Percentiles rank a stretch among this genome's conserved stretches.
phyloP scores from a whole-genome alignment of 257 asterid genomes.

The Solanum pimpinellifolium region DNA sequence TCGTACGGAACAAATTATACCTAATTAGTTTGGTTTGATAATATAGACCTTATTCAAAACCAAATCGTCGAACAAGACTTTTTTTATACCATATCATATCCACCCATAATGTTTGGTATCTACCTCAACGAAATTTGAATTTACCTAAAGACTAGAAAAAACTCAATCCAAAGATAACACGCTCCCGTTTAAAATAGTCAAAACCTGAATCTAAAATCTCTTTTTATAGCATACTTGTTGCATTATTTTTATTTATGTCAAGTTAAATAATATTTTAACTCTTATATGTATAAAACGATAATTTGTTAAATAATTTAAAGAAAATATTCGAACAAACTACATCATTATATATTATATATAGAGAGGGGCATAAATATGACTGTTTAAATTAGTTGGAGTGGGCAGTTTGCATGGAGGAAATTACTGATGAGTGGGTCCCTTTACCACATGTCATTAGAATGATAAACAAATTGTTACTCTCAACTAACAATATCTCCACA shows the following conservation, averaged over 20 bases:
- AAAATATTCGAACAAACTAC: not conserved
- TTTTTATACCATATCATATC: not conserved
- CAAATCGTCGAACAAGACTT: not conserved
- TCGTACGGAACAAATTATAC: fast-evolving
- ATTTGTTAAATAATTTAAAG: too few species aligned
- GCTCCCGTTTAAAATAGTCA: not conserved
- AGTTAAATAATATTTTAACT: not conserved
- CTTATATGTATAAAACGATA: not conserved
- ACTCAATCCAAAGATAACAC: not conserved
- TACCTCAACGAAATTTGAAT: not conserved
- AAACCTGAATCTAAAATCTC: not conserved
- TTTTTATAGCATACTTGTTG: too few species aligned
- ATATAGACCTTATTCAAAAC: not conserved
- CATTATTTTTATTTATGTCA: not conserved
- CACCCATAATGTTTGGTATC: not conserved
- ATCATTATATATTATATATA: too few species aligned
- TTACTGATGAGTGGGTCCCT: conserved; percentile 33
- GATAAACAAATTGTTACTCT: not conserved
- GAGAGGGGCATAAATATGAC: not conserved
- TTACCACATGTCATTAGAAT: conserved; percentile 1
- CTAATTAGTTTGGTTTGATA: not conserved
- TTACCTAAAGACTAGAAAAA: not conserved
- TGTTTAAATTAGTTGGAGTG: conserved; percentile 38
- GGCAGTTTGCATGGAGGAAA: conserved; percentile 50
- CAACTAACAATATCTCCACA: not conserved